phyloP scores from a whole-genome alignment of 768 basidiomycete species.

The Kondoa subrosea region DNA sequence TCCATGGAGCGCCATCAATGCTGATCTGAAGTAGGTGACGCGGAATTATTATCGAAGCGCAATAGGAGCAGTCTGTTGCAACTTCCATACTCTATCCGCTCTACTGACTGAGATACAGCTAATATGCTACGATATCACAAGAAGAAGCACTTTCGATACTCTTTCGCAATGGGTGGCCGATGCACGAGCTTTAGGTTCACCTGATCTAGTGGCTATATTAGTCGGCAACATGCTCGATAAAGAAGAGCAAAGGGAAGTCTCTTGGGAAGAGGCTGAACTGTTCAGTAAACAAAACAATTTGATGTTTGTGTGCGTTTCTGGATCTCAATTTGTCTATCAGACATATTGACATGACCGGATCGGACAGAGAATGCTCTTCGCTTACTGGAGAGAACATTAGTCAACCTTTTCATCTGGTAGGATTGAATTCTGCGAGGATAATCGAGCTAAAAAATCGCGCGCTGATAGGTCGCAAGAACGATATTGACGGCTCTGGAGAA shows the following conservation, averaged over 20 bases:
- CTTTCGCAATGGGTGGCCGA: slow-evolving; percentile 81
- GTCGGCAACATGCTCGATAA: slow-evolving; percentile 31
- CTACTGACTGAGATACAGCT: too few relatives aligned
- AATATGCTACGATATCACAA: slow-evolving; percentile 36
- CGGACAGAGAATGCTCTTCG: slow-evolving; percentile 55
- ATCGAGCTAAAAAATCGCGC: slow-evolving; percentile 24
- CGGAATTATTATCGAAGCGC: slow-evolving; percentile 77
- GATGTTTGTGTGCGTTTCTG: slow-evolving; percentile 34
- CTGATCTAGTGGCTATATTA: slow-evolving; percentile 51
- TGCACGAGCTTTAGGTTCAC: slow-evolving; percentile 77
- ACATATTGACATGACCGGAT: not conserved
- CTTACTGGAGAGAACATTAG: slow-evolving; percentile 77
- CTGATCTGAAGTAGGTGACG: slow-evolving; percentile 40
- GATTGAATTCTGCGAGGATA: not conserved
- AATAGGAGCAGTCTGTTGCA: slow-evolving; percentile 21
- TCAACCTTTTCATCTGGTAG: slow-evolving; percentile 64
- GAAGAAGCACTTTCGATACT: slow-evolving; percentile 64
- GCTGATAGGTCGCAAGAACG: not conserved
- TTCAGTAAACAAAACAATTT: slow-evolving; percentile 82
- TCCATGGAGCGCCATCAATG: not conserved
- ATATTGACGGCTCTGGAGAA: not conserved
- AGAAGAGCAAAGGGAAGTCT: not conserved
- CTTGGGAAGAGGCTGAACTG: slow-evolving; percentile 74
- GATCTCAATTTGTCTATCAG: not conserved
- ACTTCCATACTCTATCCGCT: not conserved